A percentile compares a stretch with the other conserved stretches of the same genome.
phyloP scores from a whole-genome alignment of 2,329 filamentous ascomycete species.

The Ophiostoma himal-ulmi region DNA sequence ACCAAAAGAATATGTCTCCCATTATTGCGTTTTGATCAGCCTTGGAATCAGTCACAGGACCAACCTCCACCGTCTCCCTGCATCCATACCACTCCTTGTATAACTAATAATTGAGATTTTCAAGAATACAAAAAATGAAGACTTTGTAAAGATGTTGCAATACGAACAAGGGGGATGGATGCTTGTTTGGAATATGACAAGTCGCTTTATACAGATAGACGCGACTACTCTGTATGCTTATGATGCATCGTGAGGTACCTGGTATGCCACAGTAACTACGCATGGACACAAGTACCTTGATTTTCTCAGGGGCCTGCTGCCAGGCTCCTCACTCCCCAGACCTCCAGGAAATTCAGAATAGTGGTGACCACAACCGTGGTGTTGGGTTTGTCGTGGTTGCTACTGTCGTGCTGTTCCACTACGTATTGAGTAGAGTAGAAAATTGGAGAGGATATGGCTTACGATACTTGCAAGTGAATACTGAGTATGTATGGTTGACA shows the following conservation, averaged over 20 bases:
- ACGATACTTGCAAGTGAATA: not conserved
- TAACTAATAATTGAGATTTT: not conserved
- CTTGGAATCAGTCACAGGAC: not conserved
- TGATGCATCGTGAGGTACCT: too few relatives aligned
- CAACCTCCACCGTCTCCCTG: not conserved
- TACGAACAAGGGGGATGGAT: not conserved
- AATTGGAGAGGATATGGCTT: too few relatives aligned
- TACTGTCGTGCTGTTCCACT: not conserved
- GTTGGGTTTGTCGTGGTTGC: not conserved
- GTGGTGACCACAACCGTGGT: slow-evolving; percentile 4
- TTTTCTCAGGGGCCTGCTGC: not conserved
- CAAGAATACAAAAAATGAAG: not conserved
- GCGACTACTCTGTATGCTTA: too few relatives aligned
- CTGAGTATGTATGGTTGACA: not conserved
- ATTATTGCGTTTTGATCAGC: not conserved
- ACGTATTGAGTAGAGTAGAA: too few relatives aligned
- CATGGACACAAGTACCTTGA: not conserved
- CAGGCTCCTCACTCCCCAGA: not conserved
- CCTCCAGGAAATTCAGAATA: not conserved
- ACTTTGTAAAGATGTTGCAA: not conserved
- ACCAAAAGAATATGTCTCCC: not conserved
- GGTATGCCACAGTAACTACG: too few relatives aligned
- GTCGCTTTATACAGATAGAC: not conserved
- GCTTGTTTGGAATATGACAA: slow-evolving; percentile 6
- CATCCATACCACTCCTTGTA: not conserved